Evolutionary conservation across 768 basidiomycete genomes (phyloP), one percentile per base, ranked within the genome.

Genomic region (Pleurotus giganteus): DNA sequence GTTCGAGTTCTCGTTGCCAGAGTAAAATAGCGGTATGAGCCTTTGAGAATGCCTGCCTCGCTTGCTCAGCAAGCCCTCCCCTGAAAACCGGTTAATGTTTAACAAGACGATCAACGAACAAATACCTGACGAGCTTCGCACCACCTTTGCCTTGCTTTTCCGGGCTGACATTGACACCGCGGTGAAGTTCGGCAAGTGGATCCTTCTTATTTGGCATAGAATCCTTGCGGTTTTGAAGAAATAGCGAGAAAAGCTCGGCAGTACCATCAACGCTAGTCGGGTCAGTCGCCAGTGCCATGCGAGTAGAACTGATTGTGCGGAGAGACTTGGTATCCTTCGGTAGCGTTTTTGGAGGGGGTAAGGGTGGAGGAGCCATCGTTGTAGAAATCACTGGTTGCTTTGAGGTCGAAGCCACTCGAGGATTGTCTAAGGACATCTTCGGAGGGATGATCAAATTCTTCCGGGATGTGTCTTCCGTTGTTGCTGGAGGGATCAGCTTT

Each of bases 151-250:
- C 71, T 45, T 70, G 72, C 66, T 85, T 86, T 59, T 81, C 75
- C 0, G 85, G 85, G 65, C 84, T 87, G 51, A 83, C 61, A 56
- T 75, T 74, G 34, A 87, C 60, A 1, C 83, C 85, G n/a, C 82
- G 75, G 9, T 70, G 69, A 1, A 72, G 63, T 58, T 79, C 73
- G 2, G 62, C 64, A 43, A 74, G 71, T 13, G 67, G 65, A 24
- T 55, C 57, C 11, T 58, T 54, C 36, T 59, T 59, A 1, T 55
- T 52, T 11, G 65, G 59, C 2, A 69, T 61, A 63, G 73, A 65
- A 59, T 77, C 51, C 45, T 71, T 55, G 64, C 79, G 71, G 57
- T 83, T 78, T 47, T 76, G 77, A 13, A 86, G 65, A 42, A 83
- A 73, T 13, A 85, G 70, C 3, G 80, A 77, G 8, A 83, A 70